These are phyloP conservation scores for Myochromella boudieri DNA, from an alignment of 768 basidiomycete species.

Conservation along the genomic window DNA sequence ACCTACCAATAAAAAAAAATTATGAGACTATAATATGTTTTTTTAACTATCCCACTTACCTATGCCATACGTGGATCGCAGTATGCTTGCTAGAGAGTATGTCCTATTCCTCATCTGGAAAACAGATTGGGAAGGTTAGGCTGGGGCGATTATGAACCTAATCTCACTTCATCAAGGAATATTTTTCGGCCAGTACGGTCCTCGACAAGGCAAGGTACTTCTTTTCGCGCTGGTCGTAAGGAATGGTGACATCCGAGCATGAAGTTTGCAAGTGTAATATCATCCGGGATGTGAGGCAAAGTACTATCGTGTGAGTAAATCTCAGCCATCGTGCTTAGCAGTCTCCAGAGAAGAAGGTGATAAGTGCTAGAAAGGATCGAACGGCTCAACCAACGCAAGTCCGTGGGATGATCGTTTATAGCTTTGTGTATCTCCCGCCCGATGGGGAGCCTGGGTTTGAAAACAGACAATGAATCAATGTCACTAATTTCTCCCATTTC, in stretches of 20 bases:
- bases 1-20: constrained; percentile 26
- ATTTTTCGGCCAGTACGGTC: constrained; percentile 42
- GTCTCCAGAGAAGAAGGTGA: constrained; percentile 4
- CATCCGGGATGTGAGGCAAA: constrained; percentile 48
- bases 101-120: constrained; percentile 30
- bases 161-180: constrained; percentile 38
- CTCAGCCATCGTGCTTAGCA: constrained; percentile 24
- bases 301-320: constrained; percentile 25
- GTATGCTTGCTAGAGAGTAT: constrained; percentile 34
- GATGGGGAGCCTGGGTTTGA: constrained; percentile 14
- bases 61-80: constrained; percentile 30
- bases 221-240: constrained; percentile 36
- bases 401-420: constrained; percentile 15
- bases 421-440: constrained; percentile 6
- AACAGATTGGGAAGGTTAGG: not conserved
- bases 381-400: not conserved
- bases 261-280: constrained; percentile 57
- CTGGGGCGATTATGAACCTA: not conserved
- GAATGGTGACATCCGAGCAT: constrained; percentile 51
- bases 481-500: constrained; percentile 16
- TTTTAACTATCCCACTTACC: constrained; percentile 13
- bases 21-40: not conserved
- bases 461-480: constrained; percentile 8
- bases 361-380: constrained; percentile 8
- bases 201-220: constrained; percentile 51